Percentiles rank a stretch among this genome's conserved stretches.
These are phyloP conservation scores for Lentinula detonsa DNA, from an alignment of 768 basidiomycete genomes.

Conservation along the genomic window DNA sequence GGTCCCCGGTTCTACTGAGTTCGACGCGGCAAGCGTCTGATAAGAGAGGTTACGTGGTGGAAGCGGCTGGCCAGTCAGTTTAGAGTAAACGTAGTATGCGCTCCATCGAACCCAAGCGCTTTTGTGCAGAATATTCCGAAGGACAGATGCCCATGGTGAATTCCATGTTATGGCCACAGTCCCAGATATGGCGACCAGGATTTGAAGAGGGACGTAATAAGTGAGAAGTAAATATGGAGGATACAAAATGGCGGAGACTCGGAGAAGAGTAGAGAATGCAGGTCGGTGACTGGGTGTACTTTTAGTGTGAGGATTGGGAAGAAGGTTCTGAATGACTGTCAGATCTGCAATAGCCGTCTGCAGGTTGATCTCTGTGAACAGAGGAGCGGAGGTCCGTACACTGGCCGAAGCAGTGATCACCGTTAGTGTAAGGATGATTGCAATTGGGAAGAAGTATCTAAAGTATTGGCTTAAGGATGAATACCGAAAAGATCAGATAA, in stretches of 20 bases:
- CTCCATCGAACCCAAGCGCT: slow-evolving; percentile 67
- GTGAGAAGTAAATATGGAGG: slow-evolving; percentile 65
- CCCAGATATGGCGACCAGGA: slow-evolving; percentile 55
- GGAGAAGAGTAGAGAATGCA: slow-evolving; percentile 35
- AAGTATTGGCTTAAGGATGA: not conserved
- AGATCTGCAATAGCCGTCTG: slow-evolving; percentile 59
- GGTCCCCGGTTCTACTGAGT: slow-evolving; percentile 27
- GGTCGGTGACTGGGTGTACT: slow-evolving; percentile 22
- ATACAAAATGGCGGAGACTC: slow-evolving; percentile 50
- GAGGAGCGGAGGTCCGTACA: slow-evolving; percentile 16
- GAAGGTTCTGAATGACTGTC: slow-evolving; percentile 52
- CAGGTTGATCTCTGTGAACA: slow-evolving; percentile 50
- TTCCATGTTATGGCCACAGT: slow-evolving; percentile 55
- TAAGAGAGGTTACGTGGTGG: slow-evolving; percentile 25
- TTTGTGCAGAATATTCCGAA: slow-evolving; percentile 51
- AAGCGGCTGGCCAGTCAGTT: slow-evolving; percentile 46
- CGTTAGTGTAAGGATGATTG: slow-evolving; percentile 32
- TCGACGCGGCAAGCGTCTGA: slow-evolving; percentile 19
- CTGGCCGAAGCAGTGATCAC: slow-evolving; percentile 20
- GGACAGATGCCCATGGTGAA: slow-evolving; percentile 59
- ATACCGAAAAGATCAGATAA: slow-evolving; percentile 4
- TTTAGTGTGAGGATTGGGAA: slow-evolving; percentile 32
- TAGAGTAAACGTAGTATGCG: slow-evolving; percentile 43
- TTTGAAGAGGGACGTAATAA: slow-evolving; percentile 52
- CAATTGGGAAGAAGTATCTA: slow-evolving; percentile 57